A percentile compares a stretch with the other conserved stretches of the same genome.
Evolutionary conservation across 768 basidiomycete genomes (phyloP).

Genomic region (Myochromella boudieri): DNA sequence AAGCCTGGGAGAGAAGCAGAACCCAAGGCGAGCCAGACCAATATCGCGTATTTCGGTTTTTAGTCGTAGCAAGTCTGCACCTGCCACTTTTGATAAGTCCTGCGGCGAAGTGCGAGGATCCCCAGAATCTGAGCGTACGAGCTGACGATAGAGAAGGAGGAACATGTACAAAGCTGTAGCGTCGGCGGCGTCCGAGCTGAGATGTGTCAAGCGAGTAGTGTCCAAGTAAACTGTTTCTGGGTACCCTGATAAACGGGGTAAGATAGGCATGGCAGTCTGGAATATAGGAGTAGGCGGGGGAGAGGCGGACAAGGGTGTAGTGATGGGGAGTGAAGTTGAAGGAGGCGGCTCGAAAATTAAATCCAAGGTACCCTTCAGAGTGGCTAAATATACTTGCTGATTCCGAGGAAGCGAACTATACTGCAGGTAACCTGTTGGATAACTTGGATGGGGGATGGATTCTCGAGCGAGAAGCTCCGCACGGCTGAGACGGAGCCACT

Average conservation of each 20-base stretch:
- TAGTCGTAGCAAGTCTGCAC: conserved; percentile 54
- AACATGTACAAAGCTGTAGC: conserved; percentile 77
- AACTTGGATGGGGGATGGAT: conserved; percentile 42
- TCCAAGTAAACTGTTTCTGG: conserved; percentile 87
- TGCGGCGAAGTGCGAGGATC: conserved; percentile 26
- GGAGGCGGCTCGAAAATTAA: conserved; percentile 60
- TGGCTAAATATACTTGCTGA: conserved; percentile 54
- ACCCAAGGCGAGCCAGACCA: conserved; percentile 59
- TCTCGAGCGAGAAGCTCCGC: conserved; percentile 39
- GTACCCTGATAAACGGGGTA: conserved; percentile 42
- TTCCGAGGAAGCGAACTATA: conserved; percentile 49
- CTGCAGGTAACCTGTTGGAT: conserved; percentile 38
- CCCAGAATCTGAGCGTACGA: conserved; percentile 50
- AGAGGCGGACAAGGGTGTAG: conserved; percentile 22
- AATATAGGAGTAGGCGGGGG: conserved; percentile 31
- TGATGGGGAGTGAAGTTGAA: conserved; percentile 29
- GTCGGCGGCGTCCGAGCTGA: conserved; percentile 75
- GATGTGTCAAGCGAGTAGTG: conserved; percentile 60
- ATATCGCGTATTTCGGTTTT: conserved; percentile 79
- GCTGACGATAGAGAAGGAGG: conserved; percentile 76
- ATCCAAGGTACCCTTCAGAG: conserved; percentile 61
- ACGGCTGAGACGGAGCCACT: conserved; percentile 64
- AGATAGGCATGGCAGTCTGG: conserved; percentile 20
- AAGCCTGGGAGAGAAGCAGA: conserved; percentile 45
- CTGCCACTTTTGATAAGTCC: conserved; percentile 42